Evolutionary conservation across 345 rosid species (phyloP).

Genomic region (Euphorbia peplus): DNA sequence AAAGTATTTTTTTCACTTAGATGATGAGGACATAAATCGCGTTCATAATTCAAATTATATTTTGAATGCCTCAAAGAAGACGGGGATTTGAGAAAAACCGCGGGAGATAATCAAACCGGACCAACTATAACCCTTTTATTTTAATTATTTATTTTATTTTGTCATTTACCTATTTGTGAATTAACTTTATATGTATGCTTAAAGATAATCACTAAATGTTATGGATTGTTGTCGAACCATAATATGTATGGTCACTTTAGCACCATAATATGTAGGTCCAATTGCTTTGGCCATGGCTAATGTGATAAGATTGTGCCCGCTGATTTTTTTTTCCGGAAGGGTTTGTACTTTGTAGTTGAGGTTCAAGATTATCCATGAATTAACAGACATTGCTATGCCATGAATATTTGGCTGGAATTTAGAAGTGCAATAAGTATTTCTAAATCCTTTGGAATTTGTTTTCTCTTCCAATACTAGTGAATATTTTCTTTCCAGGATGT

Average conservation of each 20-base stretch:
- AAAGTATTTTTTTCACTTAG: constrained; percentile 33
- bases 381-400: no score
- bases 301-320: constrained; percentile 1
- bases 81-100: no score
- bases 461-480: neutral
- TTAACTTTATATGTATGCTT: neutral
- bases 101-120: no score
- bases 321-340: neutral
- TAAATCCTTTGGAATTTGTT: neutral
- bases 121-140: no score
- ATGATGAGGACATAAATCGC: no score
- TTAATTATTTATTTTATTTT: no score
- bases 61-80: no score
- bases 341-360: neutral
- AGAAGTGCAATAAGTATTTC: no score
- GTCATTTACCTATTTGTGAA: neutral
- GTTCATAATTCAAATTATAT: no score
- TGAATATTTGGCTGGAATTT: no score
- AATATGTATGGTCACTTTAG: neutral
- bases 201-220: neutral
- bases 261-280: no score
- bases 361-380: neutral
- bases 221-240: neutral
- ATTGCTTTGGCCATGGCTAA: neutral
- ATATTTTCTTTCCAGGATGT: constrained; percentile 51